Conservation (phyloP, 2,329 filamentous ascomycete species). For the Macrophomina tecta region DNA sequence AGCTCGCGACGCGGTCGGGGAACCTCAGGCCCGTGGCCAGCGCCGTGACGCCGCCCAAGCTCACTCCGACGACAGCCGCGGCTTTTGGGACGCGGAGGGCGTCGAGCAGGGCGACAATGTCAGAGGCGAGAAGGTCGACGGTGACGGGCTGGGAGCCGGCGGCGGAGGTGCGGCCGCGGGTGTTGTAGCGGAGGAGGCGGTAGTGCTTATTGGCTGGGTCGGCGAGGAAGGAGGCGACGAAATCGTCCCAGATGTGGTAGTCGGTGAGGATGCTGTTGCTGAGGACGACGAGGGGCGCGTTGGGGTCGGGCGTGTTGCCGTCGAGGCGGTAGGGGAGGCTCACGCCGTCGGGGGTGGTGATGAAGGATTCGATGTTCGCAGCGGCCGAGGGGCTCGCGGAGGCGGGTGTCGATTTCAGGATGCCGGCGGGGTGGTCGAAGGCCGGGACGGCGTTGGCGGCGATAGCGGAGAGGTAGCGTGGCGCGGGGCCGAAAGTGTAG, state of each 20-base stretch:
- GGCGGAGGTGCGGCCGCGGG: conserved; percentile 67
- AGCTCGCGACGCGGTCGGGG: conserved; percentile 63
- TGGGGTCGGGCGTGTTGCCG: conserved; percentile 65
- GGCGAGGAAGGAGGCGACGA: conserved; percentile 66
- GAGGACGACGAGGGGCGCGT: conserved; percentile 76
- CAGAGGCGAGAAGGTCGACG: conserved; percentile 70
- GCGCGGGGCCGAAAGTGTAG: conserved; percentile 79
- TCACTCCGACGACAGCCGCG: conserved; percentile 75
- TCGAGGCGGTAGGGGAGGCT: conserved; percentile 76
- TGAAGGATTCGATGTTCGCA: conserved; percentile 67
- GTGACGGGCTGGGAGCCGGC: conserved; percentile 52
- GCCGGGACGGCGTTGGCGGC: conserved; percentile 54
- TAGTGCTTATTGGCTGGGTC: conserved; percentile 66
- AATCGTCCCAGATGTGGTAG: conserved; percentile 79
- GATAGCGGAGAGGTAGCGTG: conserved; percentile 69
- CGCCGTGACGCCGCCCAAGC: conserved; percentile 79
- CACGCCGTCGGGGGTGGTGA: conserved; percentile 72
- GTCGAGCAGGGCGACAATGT: conserved; percentile 70
- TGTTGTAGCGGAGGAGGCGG: conserved; percentile 77
- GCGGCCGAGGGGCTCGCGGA: conserved; percentile 35
- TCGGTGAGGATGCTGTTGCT: conserved; percentile 82
- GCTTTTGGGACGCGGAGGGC: conserved; percentile 72
- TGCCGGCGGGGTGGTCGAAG: conserved; percentile 59
- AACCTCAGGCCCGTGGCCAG: conserved; percentile 74
- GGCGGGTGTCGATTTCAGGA: conserved; percentile 61